These are phyloP conservation scores for Infundibulicybe gibba DNA, from an alignment of 768 basidiomycete genomes.

Conservation along the genomic window DNA sequence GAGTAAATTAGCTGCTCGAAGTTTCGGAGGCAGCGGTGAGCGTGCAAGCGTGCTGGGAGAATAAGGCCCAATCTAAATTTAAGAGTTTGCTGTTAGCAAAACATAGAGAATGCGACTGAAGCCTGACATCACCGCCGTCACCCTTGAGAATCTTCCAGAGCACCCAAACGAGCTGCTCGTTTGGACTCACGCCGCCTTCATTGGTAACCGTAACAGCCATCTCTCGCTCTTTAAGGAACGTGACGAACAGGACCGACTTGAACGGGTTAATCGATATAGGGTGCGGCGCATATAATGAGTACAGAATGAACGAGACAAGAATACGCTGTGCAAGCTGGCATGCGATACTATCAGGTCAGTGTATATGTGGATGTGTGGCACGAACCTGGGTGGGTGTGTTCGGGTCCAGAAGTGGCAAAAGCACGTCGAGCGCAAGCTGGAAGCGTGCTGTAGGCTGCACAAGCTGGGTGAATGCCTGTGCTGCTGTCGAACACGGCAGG, in stretches of 20 bases:
- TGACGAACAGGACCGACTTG: conserved; percentile 65
- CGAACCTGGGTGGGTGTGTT: conserved; percentile 50
- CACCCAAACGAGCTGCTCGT: conserved; percentile 82
- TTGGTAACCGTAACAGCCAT: conserved; percentile 51
- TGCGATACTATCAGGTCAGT: conserved; percentile 1
- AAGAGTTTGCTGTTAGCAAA: neutral
- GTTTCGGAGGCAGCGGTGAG: conserved; percentile 72
- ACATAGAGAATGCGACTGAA: neutral
- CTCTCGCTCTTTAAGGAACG: conserved; percentile 67
- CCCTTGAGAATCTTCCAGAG: conserved; percentile 85
- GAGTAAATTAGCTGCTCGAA: conserved; percentile 67
- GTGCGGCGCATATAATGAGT: conserved; percentile 76
- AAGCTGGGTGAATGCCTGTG: conserved; percentile 70
- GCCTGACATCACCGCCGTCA: conserved; percentile 74
- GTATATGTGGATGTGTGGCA: conserved; percentile 9
- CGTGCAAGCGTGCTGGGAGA: conserved; percentile 71
- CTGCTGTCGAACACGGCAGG: conserved; percentile 74
- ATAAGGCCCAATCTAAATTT: conserved; percentile 73
- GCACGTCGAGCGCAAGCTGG: conserved; percentile 79
- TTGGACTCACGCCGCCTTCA: conserved; percentile 47
- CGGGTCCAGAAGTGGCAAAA: conserved; percentile 67
- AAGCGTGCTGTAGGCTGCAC: conserved; percentile 76
- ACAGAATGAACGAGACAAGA: conserved; percentile 75
- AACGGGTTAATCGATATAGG: conserved; percentile 81
- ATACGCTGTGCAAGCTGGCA: conserved; percentile 67